Evolutionary conservation across 805 yeast genomes (phyloP).

Genomic region (Candida ponderosae): DNA sequence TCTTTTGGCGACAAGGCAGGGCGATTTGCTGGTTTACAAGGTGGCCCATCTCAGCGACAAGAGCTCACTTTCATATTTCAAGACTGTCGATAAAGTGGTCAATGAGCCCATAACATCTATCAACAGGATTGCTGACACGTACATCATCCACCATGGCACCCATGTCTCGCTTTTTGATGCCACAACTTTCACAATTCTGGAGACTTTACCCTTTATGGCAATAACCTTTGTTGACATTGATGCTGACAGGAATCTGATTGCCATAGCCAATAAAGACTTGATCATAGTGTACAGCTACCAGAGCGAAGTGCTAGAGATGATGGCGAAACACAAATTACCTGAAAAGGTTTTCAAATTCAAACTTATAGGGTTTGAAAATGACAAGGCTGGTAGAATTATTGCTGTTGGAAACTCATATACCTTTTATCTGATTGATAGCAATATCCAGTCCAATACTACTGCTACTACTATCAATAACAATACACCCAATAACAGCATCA

Average conservation of each 20-base stretch:
- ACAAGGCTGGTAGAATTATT: slow-evolving; percentile 6
- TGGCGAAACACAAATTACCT: slow-evolving; percentile 16
- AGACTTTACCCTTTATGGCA: slow-evolving; percentile 13
- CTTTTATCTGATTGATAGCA: neutral
- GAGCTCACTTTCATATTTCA: neutral
- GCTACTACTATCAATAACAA: too few species aligned
- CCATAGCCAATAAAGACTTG: slow-evolving; percentile 10
- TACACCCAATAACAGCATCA: too few species aligned
- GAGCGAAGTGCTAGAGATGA: slow-evolving; percentile 20
- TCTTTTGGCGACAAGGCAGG: neutral
- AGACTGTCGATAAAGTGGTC: too few species aligned
- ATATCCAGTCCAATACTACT: too few species aligned
- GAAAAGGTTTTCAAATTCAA: slow-evolving; percentile 19
- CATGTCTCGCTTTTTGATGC: slow-evolving; percentile 3
- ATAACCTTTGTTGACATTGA: slow-evolving; percentile 1
- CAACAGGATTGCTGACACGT: too few species aligned
- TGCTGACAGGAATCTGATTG: neutral
- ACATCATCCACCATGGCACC: too few species aligned
- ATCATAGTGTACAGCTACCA: slow-evolving; percentile 18
- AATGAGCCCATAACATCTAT: neutral
- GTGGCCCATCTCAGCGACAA: too few species aligned
- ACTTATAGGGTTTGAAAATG: slow-evolving; percentile 8
- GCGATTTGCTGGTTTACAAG: neutral
- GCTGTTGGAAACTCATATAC: slow-evolving; percentile 17
- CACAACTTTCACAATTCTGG: slow-evolving; percentile 1